These are phyloP conservation scores for Phialemonium atrogriseum DNA, from an alignment of 2,329 filamentous ascomycete species.

Conservation along the genomic window DNA sequence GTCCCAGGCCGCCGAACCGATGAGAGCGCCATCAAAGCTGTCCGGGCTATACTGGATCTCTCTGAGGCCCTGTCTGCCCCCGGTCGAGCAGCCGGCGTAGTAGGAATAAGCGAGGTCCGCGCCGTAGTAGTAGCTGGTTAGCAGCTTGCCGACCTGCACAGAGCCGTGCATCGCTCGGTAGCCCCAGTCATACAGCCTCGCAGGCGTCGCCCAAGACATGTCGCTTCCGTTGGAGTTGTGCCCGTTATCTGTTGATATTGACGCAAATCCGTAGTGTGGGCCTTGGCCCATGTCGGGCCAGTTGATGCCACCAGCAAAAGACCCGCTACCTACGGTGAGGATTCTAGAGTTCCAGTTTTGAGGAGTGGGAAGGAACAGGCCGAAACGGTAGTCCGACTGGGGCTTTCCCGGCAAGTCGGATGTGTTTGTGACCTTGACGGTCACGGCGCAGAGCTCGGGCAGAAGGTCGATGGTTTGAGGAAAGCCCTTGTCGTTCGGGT, in stretches of 20 bases:
- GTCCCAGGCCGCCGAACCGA: conserved; percentile 35
- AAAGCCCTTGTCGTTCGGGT: conserved; percentile 7
- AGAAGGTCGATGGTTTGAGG: conserved; percentile 16
- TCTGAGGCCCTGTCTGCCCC: conserved; percentile 49
- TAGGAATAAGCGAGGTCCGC: conserved; percentile 37
- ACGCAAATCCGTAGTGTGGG: conserved; percentile 26
- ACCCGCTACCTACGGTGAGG: conserved; percentile 18
- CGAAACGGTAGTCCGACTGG: conserved; percentile 22
- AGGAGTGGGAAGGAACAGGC: conserved; percentile 22
- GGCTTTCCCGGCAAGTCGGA: conserved; percentile 12
- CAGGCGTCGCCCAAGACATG: conserved; percentile 26
- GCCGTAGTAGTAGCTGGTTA: conserved; percentile 32
- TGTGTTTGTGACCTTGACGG: conserved; percentile 16
- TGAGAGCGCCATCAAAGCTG: conserved; percentile 49
- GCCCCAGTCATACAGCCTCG: conserved; percentile 25
- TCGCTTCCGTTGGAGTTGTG: conserved; percentile 21
- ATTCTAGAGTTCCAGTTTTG: conserved; percentile 20
- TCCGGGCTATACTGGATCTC: conserved; percentile 43
- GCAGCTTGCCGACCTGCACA: conserved; percentile 35
- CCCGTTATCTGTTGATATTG: conserved; percentile 31
- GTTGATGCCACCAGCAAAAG: conserved; percentile 19
- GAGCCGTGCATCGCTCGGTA: conserved; percentile 35
- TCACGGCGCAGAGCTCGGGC: conserved; percentile 24
- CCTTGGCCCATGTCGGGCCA: conserved; percentile 14
- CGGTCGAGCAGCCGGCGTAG: conserved; percentile 51